Percentiles rank a stretch among this genome's conserved stretches.
phyloP scores from a whole-genome alignment of 805 yeast species.

The Starmera pachycereana region DNA sequence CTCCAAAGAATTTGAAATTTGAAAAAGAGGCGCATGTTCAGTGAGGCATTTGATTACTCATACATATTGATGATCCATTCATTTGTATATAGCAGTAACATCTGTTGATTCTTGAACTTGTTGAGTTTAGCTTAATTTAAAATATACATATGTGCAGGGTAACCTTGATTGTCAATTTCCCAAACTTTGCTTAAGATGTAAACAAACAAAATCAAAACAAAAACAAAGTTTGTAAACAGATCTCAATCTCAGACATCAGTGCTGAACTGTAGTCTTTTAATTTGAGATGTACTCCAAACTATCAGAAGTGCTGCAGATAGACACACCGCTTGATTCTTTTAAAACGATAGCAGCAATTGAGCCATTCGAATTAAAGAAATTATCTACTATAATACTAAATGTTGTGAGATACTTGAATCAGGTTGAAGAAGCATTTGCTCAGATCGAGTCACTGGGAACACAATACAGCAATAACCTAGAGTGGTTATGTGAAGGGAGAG shows the following conservation, averaged over 20 bases:
- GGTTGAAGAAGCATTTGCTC: constrained; percentile 8
- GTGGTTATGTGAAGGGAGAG: constrained; percentile 25
- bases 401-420: constrained; percentile 11
- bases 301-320: constrained; percentile 15
- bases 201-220: constrained; percentile 2
- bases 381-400: constrained; percentile 13
- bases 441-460: background rate
- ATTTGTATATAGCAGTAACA: no score
- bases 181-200: constrained; percentile 1
- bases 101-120: no score
- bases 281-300: constrained; percentile 1
- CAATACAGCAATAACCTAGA: constrained; percentile 6
- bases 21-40: constrained; percentile 2
- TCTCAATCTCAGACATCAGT: background rate
- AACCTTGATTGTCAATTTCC: no score
- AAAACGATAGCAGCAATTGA: constrained; percentile 14
- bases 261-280: background rate
- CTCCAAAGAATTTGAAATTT: constrained; percentile 3
- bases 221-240: constrained; percentile 1
- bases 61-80: no score
- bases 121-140: no score
- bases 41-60: no score
- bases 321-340: constrained; percentile 17
- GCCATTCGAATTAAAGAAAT: constrained; percentile 14
- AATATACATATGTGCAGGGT: no score